These are phyloP conservation scores for Hyaloscypha hepaticicola DNA, from an alignment of 495 filamentous ascomycete species.

Conservation along the genomic window DNA sequence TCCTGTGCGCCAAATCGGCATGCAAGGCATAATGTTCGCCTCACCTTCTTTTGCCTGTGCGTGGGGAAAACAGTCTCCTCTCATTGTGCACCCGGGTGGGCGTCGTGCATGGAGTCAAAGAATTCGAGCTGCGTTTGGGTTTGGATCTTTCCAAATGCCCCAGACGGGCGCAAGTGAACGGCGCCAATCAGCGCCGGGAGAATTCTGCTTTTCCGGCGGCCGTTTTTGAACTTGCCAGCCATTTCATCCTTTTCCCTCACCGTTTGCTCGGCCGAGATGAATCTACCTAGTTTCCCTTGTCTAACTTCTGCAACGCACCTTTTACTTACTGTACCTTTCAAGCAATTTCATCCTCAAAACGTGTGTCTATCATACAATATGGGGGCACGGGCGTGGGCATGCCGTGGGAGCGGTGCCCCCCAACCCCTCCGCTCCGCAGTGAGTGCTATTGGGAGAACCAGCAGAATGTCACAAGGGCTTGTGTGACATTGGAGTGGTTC, in stretches of 20 bases:
- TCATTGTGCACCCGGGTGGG: too few relatives aligned
- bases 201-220: too few relatives aligned
- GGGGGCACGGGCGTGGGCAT: not conserved
- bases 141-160: too few relatives aligned
- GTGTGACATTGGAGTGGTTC: slow-evolving; percentile 2
- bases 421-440: not conserved
- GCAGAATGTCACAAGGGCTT: too few relatives aligned
- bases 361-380: not conserved
- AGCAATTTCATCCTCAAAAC: not conserved
- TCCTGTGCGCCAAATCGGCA: not conserved
- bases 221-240: too few relatives aligned
- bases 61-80: too few relatives aligned
- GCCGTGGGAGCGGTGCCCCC: not conserved
- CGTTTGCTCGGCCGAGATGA: not conserved
- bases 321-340: not conserved
- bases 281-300: not conserved
- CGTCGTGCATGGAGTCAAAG: too few relatives aligned
- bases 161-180: too few relatives aligned
- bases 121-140: too few relatives aligned
- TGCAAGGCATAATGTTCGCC: not conserved
- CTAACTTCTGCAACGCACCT: not conserved
- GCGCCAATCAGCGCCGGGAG: too few relatives aligned
- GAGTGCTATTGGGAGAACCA: not conserved
- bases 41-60: not conserved
- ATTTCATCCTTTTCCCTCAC: too few relatives aligned